Evolutionary conservation across 495 filamentous ascomycete species (phyloP).

Genomic region (Trichoderma erinaceum): DNA sequence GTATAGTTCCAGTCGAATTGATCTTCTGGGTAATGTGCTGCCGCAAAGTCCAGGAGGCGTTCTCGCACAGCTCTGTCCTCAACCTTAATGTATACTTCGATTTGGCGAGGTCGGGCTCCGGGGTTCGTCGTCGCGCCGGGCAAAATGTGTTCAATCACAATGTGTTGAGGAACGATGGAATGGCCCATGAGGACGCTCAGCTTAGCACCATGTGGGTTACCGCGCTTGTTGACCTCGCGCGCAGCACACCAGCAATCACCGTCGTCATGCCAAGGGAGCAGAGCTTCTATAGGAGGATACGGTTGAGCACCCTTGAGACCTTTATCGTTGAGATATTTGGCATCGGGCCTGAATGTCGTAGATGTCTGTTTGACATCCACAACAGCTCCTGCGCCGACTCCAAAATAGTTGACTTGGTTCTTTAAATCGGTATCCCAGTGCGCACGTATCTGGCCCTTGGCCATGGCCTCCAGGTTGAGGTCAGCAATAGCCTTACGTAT

Average conservation of each 20-base stretch:
- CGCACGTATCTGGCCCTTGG: slow-evolving; percentile 24
- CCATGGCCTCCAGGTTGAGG: slow-evolving; percentile 31
- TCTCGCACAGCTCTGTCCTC: slow-evolving; percentile 27
- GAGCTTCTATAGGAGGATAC: slow-evolving; percentile 29
- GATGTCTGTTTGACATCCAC: slow-evolving; percentile 29
- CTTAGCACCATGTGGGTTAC: slow-evolving; percentile 28
- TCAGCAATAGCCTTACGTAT: slow-evolving; percentile 30
- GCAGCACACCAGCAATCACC: slow-evolving; percentile 65
- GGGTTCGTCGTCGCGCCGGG: slow-evolving; percentile 47
- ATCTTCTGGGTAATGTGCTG: slow-evolving; percentile 24
- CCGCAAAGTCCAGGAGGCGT: slow-evolving; percentile 29
- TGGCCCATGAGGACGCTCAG: slow-evolving; percentile 43
- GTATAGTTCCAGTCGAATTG: slow-evolving; percentile 15
- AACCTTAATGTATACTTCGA: slow-evolving; percentile 55
- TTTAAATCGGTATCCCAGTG: slow-evolving; percentile 26
- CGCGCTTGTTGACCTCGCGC: slow-evolving; percentile 21
- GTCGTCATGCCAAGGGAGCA: slow-evolving; percentile 52
- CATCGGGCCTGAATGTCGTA: slow-evolving; percentile 20
- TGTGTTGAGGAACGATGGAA: slow-evolving; percentile 45
- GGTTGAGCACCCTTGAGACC: slow-evolving; percentile 24
- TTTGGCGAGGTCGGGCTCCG: slow-evolving; percentile 48
- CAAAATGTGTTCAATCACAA: slow-evolving; percentile 60
- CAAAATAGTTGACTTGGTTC: slow-evolving; percentile 39
- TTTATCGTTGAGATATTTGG: slow-evolving; percentile 20
- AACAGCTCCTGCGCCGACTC: slow-evolving; percentile 30